Percentiles rank a stretch among this genome's conserved stretches.
phyloP scores from a whole-genome alignment of 768 basidiomycete species.

The Paxillus rubicundulus region DNA sequence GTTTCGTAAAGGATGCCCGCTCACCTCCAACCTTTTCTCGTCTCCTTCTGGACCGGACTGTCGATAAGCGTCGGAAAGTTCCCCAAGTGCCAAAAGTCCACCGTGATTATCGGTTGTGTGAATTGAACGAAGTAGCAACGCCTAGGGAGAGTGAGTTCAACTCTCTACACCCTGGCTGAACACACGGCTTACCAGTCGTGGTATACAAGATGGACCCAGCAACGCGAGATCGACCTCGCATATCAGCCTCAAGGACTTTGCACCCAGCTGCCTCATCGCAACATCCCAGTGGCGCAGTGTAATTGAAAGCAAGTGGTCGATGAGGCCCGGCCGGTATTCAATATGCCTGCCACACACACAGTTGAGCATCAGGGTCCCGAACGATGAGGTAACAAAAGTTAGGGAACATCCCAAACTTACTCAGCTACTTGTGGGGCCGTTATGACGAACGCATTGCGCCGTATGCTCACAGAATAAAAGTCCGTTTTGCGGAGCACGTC shows the following conservation, averaged over 20 bases:
- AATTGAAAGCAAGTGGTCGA: slow-evolving; percentile 71
- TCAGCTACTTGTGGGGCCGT: slow-evolving; percentile 85
- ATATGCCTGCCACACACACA: slow-evolving; percentile 50
- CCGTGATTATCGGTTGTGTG: slow-evolving; percentile 81
- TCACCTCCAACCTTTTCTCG: slow-evolving; percentile 46
- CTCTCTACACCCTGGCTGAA: slow-evolving; percentile 6
- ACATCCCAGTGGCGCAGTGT: slow-evolving; percentile 89
- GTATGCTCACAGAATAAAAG: slow-evolving; percentile 89
- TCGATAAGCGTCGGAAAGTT: slow-evolving; percentile 64
- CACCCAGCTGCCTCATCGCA: slow-evolving; percentile 71
- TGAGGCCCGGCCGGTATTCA: slow-evolving; percentile 68
- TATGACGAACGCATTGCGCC: slow-evolving; percentile 78
- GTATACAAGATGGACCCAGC: slow-evolving; percentile 49
- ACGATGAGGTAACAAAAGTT: slow-evolving; percentile 5
- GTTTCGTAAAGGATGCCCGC: slow-evolving; percentile 2
- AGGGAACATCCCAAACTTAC: slow-evolving; percentile 47
- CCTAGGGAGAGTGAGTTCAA: slow-evolving; percentile 37
- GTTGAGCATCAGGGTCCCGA: slow-evolving; percentile 11
- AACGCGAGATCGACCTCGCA: slow-evolving; percentile 56
- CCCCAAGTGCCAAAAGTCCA: slow-evolving; percentile 66
- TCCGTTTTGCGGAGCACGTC: slow-evolving; percentile 90
- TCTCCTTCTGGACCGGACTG: slow-evolving; percentile 31
- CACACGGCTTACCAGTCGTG: slow-evolving; percentile 50
- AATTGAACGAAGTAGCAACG: slow-evolving; percentile 53
- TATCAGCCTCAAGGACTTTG: slow-evolving; percentile 69